These are phyloP conservation scores for Neophaeococcomyces aloes DNA, from an alignment of 2,329 filamentous ascomycete genomes.

Conservation along the genomic window DNA sequence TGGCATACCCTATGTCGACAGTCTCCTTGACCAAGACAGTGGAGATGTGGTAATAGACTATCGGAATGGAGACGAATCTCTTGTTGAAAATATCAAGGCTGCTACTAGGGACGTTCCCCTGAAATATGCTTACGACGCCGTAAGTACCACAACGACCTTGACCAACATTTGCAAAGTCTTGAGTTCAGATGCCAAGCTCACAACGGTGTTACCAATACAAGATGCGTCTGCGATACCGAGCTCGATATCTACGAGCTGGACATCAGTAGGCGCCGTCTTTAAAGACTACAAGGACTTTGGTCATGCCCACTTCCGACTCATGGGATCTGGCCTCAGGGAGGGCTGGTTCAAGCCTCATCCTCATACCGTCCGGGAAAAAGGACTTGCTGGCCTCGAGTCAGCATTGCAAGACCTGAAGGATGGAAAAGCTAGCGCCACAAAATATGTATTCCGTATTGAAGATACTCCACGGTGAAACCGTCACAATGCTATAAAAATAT, in stretches of 20 bases:
- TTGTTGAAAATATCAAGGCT: conserved; percentile 37
- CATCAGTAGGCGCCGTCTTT: conserved; percentile 15
- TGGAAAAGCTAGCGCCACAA: conserved; percentile 52
- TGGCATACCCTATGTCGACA: conserved; percentile 41
- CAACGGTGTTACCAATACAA: conserved; percentile 9
- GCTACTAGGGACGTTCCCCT: conserved; percentile 35
- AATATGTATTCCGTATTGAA: conserved; percentile 51
- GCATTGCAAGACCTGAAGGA: conserved; percentile 46
- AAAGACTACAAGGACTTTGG: conserved; percentile 32
- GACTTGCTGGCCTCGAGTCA: conserved; percentile 43
- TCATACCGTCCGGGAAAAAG: conserved; percentile 41
- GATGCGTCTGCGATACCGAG: conserved; percentile 11
- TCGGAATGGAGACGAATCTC: conserved; percentile 44
- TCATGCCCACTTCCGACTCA: conserved; percentile 34
- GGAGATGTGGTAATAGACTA: conserved; percentile 54
- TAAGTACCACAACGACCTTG: conserved; percentile 43
- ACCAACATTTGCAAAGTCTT: conserved; percentile 37
- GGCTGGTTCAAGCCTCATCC: conserved; percentile 43
- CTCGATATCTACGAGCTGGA: conserved; percentile 11
- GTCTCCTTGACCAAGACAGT: conserved; percentile 40
- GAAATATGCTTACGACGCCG: conserved; percentile 47
- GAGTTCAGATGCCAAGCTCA: conserved; percentile 18
- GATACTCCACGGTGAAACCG: too few species aligned
- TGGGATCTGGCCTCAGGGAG: conserved; percentile 37
- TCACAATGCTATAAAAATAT: too few species aligned